phyloP scores from a whole-genome alignment of 1,139 yeast genomes.

The Debaryomyces udenii region DNA sequence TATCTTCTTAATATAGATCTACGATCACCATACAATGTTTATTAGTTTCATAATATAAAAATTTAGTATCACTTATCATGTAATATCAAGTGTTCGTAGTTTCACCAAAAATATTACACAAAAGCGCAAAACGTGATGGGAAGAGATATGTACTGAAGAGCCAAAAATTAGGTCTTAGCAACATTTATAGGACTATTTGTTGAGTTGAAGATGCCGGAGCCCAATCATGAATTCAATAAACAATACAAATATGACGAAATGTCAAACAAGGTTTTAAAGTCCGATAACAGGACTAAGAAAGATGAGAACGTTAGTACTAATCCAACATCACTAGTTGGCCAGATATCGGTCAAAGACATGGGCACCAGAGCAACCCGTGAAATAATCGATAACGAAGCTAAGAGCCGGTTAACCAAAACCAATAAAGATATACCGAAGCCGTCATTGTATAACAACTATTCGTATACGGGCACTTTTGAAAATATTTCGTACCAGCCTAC shows the following conservation, averaged over 20 bases:
- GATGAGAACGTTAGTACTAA: conserved; percentile 48
- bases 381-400: conserved; percentile 12
- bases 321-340: conserved; percentile 75
- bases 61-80: conserved; percentile 1
- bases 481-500: conserved; percentile 29
- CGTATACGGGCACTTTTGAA: conserved; percentile 23
- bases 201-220: conserved; percentile 11
- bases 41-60: conserved; percentile 5
- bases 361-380: conserved; percentile 50
- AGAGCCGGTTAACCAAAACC: background rate
- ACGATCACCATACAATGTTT: conserved; percentile 6
- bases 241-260: conserved; percentile 59
- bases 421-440: background rate
- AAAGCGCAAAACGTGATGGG: conserved; percentile 6
- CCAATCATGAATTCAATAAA: conserved; percentile 16
- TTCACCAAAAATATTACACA: conserved; percentile 3
- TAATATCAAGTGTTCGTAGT: background rate
- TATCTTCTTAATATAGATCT: conserved; percentile 5
- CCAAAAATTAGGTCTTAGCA: background rate
- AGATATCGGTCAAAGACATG: conserved; percentile 65
- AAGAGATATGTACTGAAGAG: background rate
- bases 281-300: conserved; percentile 47
- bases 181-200: background rate
- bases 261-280: conserved; percentile 73
- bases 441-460: conserved; percentile 14